phyloP scores from a whole-genome alignment of 2,329 filamentous ascomycete species.

The Xenoacremonium recifei region DNA sequence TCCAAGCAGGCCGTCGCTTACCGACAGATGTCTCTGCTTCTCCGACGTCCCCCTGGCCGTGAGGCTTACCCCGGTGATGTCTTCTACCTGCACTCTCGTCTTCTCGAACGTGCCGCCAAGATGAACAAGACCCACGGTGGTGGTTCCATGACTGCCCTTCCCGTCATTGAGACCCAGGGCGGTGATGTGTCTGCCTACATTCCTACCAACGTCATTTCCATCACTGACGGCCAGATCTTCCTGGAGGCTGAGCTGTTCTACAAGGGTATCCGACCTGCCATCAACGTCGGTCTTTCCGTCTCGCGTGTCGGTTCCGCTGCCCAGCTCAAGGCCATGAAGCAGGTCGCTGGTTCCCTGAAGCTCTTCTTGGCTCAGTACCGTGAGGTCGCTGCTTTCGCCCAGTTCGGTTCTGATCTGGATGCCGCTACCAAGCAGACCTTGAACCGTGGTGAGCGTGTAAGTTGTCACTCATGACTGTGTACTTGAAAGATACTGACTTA shows the following conservation, averaged over 20 bases:
- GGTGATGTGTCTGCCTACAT: conserved; percentile 99
- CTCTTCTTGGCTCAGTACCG: conserved; percentile 99
- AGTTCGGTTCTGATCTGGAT: conserved; percentile 99
- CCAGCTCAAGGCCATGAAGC: conserved; percentile 99
- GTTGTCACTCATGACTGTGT: conserved; percentile 31
- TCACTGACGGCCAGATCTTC: conserved; percentile 99
- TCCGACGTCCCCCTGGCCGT: conserved; percentile 96
- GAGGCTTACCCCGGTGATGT: conserved; percentile 99
- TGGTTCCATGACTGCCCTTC: conserved; percentile 95
- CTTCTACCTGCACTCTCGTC: conserved; percentile 99
- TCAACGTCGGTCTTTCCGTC: conserved; percentile 99
- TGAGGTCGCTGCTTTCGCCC: conserved; percentile 98
- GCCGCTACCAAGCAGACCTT: conserved; percentile 99
- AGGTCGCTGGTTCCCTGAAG: conserved; percentile 99
- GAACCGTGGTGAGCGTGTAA: conserved; percentile 94
- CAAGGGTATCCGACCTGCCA: conserved; percentile 99
- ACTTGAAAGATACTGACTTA: conserved; percentile 21
- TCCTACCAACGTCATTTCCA: conserved; percentile 99
- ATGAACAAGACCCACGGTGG: conserved; percentile 94
- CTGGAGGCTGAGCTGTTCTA: conserved; percentile 99
- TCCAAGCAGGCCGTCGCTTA: conserved; percentile 98
- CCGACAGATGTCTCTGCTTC: conserved; percentile 97
- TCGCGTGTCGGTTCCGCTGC: conserved; percentile 99
- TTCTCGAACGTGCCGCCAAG: conserved; percentile 99
- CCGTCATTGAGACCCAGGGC: conserved; percentile 99